Evolutionary conservation across 2,329 filamentous ascomycete species (phyloP), one percentile per base, ranked within the genome.

Genomic region (Sporothrix euskadiensis): DNA sequence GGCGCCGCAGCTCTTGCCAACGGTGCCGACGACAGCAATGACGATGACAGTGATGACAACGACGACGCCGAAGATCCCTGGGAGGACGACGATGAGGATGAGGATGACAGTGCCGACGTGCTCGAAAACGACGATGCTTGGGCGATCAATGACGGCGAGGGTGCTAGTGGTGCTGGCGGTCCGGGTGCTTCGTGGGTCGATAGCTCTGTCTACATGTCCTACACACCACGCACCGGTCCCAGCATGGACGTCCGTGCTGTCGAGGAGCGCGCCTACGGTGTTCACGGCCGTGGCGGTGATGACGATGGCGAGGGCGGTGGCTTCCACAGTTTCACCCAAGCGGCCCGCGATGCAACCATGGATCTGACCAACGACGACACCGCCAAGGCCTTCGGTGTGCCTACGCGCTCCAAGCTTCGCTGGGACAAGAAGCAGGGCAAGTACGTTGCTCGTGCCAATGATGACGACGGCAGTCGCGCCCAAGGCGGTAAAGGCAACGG

Each of bases 341-440:
- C 93, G 7, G 95, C 97, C n/a, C 89, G 94, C 77, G 89, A 89
- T 76, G 93, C 90, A 1, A 92, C 94, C 54, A 97, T 99, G 93
- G 96, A 98, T 81, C 89, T 99, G 14, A 91, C 89, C 74, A 94
- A 94, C 80, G 96, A 99, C 82, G 96, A 98, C 77, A 88, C 88
- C 12, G 89, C 89, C 78, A 92, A 93, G 80, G 87, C 89, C 1
- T 97, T 98, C 81, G 94, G 90, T 75, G 90, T 93, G 78, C 89
- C 94, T 2, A 88, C 90, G 65, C 91, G 90, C 78, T 83, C 90
- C 68, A 88, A 90, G 77, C 91, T 97, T 90, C 91, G 96, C 77
- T 99, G 96, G 96, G 96, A 99, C 84, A 95, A 97, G 85, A 97
- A 97, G 82, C 89, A 90, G 79, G 97, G 93, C 83, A 98, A 98